phyloP scores from a whole-genome alignment of 768 basidiomycete genomes.

The Cystobasidiopsis lactophilus region DNA sequence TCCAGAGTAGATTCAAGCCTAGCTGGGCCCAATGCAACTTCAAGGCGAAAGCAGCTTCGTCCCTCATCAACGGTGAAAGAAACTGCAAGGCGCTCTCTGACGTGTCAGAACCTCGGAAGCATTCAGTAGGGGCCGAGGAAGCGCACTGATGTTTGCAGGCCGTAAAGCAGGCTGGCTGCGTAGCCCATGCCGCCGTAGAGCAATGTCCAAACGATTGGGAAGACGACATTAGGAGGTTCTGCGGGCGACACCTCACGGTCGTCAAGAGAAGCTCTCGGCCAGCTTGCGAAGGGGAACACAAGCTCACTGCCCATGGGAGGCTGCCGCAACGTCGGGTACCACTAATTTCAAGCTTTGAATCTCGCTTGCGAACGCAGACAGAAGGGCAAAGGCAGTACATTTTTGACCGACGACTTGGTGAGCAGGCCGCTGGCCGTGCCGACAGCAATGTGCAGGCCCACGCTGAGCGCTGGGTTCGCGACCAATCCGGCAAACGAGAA shows the following conservation, averaged over 20 bases:
- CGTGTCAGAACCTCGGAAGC: background rate
- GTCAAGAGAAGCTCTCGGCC: background rate
- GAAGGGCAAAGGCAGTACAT: background rate
- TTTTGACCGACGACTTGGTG: conserved; percentile 9
- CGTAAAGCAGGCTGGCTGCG: too few relatives aligned
- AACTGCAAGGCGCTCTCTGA: too few relatives aligned
- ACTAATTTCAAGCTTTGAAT: background rate
- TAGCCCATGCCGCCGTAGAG: conserved; percentile 11
- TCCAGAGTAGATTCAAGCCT: conserved; percentile 14
- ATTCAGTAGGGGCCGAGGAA: too few relatives aligned
- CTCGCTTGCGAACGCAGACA: background rate
- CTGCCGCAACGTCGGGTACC: conserved; percentile 6
- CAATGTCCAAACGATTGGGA: conserved; percentile 13
- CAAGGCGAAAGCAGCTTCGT: conserved; percentile 6
- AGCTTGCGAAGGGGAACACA: too few relatives aligned
- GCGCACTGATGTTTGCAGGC: too few relatives aligned
- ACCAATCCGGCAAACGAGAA: too few relatives aligned
- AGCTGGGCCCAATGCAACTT: conserved; percentile 16
- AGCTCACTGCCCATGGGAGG: background rate
- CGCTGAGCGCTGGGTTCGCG: background rate
- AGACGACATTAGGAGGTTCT: conserved; percentile 9
- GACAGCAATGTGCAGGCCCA: conserved; percentile 14
- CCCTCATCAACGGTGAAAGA: too few relatives aligned
- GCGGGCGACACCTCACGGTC: background rate
- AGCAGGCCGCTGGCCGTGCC: conserved; percentile 7